Evolutionary conservation across 495 filamentous ascomycete species (phyloP).

Genomic region (Penicillium paxilli): DNA sequence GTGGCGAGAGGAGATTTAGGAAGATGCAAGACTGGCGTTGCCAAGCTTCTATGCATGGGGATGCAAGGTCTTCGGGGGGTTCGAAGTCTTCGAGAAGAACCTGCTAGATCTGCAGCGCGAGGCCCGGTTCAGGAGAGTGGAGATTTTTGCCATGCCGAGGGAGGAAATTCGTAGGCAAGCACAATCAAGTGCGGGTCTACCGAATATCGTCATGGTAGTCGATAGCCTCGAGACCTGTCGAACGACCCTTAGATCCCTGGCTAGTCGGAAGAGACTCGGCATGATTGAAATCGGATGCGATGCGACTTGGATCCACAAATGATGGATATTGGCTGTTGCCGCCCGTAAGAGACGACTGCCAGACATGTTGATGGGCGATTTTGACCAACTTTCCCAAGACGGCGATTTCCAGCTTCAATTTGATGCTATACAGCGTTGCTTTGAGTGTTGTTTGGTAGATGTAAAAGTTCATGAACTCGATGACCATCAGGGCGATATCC

Average conservation of each 20-base stretch:
- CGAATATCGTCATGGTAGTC: slow-evolving; percentile 8
- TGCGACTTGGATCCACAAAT: slow-evolving; percentile 25
- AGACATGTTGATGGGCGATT: slow-evolving; percentile 29
- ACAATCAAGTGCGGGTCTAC: background rate
- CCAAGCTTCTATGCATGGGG: no score
- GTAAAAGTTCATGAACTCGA: slow-evolving; percentile 33
- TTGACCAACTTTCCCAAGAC: slow-evolving; percentile 31
- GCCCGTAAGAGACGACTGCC: slow-evolving; percentile 14
- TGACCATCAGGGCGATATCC: slow-evolving; percentile 32
- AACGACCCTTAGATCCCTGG: slow-evolving; percentile 15
- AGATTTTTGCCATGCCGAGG: background rate
- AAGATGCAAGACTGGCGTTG: no score
- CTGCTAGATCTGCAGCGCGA: no score
- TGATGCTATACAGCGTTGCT: slow-evolving; percentile 30
- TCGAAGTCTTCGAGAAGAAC: no score
- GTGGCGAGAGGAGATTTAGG: no score
- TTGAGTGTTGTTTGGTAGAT: slow-evolving; percentile 33
- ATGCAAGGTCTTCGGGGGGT: no score
- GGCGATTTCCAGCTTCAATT: slow-evolving; percentile 31
- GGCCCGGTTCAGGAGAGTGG: no score
- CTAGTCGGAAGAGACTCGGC: slow-evolving; percentile 17
- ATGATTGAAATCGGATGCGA: slow-evolving; percentile 17
- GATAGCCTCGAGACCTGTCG: slow-evolving; percentile 16
- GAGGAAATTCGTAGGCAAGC: background rate
- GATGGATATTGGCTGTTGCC: slow-evolving; percentile 22